These are phyloP conservation scores for Cardamine chenopodiifolia DNA, from an alignment of 345 rosid genomes.

Conservation along the genomic window DNA sequence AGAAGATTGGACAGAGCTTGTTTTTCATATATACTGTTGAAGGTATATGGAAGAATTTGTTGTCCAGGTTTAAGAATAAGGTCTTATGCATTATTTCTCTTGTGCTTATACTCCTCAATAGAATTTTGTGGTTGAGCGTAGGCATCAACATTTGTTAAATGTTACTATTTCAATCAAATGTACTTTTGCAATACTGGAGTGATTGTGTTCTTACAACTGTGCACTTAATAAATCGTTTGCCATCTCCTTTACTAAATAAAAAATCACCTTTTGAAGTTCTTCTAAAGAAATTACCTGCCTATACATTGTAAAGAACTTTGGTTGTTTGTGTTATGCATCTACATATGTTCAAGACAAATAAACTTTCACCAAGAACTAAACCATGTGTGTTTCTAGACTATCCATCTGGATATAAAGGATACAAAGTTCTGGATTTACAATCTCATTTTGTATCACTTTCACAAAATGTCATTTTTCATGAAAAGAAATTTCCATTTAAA, in stretches of 20 bases:
- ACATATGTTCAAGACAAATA: neutral
- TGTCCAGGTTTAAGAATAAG: neutral
- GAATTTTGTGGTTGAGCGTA: neutral
- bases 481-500: neutral
- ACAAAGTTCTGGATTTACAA: neutral
- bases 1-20: no score
- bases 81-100: neutral
- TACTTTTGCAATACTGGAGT: neutral
- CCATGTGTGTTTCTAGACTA: neutral
- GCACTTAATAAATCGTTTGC: neutral
- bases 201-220: neutral
- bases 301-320: neutral
- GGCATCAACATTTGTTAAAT: neutral
- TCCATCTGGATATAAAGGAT: neutral
- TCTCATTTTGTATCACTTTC: neutral
- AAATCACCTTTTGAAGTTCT: neutral
- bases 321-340: neutral
- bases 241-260: neutral
- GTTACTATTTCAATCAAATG: neutral
- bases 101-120: neutral
- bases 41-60: no score
- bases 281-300: neutral
- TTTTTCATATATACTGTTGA: no score
- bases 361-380: neutral
- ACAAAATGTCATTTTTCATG: no score